phyloP scores from a whole-genome alignment of 257 asterid species.

The Nyctanthes arbortristis region DNA sequence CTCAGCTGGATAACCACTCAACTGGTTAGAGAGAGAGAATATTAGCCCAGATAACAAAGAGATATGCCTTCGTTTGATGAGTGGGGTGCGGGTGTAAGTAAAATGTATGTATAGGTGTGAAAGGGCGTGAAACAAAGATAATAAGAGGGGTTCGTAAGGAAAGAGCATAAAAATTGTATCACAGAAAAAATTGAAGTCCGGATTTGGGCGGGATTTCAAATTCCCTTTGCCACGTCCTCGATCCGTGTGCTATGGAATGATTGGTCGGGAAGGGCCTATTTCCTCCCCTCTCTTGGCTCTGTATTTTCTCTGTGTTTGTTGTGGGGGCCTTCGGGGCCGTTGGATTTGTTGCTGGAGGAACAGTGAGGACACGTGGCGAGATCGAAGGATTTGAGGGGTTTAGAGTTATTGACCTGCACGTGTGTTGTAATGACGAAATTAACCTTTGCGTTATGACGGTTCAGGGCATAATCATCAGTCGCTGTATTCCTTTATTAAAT shows the following conservation, averaged over 20 bases:
- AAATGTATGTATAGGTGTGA: constrained; percentile 45
- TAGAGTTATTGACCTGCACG: constrained; percentile 21
- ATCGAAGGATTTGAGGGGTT: constrained; percentile 20
- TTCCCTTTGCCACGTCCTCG: constrained; percentile 49
- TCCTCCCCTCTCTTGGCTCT: constrained; percentile 36
- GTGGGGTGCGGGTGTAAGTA: constrained; percentile 24
- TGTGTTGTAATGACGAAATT: constrained; percentile 45
- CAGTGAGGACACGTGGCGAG: constrained; percentile 36
- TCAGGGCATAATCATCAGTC: constrained; percentile 34
- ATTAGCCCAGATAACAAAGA: constrained; percentile 4
- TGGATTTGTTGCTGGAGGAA: constrained; percentile 21
- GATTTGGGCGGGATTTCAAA: constrained; percentile 97
- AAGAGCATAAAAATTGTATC: constrained; percentile 48
- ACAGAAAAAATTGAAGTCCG: constrained; percentile 80
- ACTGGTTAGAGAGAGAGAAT: constrained; percentile 36
- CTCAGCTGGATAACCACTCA: constrained; percentile 27
- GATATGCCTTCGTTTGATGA: constrained; percentile 39
- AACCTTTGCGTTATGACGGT: constrained; percentile 55
- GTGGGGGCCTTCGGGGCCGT: constrained; percentile 35
- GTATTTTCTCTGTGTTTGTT: constrained; percentile 84
- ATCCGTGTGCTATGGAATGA: constrained; percentile 39
- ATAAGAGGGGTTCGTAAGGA: constrained; percentile 48
- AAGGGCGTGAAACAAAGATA: constrained; percentile 40
- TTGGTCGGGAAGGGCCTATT: constrained; percentile 19
- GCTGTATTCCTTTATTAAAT: constrained; percentile 50